Evolutionary conservation across 345 rosid species (phyloP), one percentile per base, ranked within the genome.

Genomic region (Draba incana): DNA sequence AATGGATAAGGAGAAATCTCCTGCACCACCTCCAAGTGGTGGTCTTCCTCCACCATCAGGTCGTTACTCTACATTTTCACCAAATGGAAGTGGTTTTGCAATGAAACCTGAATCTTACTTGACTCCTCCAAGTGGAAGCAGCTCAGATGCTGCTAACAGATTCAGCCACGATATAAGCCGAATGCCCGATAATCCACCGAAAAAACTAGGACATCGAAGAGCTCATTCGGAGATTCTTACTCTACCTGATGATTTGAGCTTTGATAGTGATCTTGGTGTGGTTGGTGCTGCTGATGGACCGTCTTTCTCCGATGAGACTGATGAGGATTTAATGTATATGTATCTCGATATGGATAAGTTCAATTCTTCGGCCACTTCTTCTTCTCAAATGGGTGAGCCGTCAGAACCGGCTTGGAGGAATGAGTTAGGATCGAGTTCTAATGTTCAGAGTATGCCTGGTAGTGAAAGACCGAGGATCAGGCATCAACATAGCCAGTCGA

Each of bases 161-260:
- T 91, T 85, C 63, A 84, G 97, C 72, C 84, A 84, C 54, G 98
- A 89, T 61, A 80, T 92, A 12, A 89, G 93, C 81, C 82, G 85
- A 61, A 89, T 94, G 98, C 79, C 84, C 0, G 98, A 89, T 82
- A 84, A 89, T 52, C 98, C 98, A 6, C 85, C 85, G 0, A 91
- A 83, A 90, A 86, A 86, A 5, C 20, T 82, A 11, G 97, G 99
- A 46, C 99, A 94, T 37, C 92, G 99, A 8, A 87, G 99, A 38
- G 93, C 96, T 55, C 98, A 91, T 72, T 94, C 99, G 0, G 99
- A 94, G 69, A 92, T 94, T 70, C 88, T 94, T 15, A 89, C 86
- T 50, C 92, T 88, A 6, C 97, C 99, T 33, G 97, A 92, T 69
- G 98, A 92, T 77, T 83, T 94, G 14, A 86, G 89, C 86, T 88